Base-by-base conservation (phyloP, 1,284 basidiomycete genomes). In the Schizophyllum commune region DNA sequence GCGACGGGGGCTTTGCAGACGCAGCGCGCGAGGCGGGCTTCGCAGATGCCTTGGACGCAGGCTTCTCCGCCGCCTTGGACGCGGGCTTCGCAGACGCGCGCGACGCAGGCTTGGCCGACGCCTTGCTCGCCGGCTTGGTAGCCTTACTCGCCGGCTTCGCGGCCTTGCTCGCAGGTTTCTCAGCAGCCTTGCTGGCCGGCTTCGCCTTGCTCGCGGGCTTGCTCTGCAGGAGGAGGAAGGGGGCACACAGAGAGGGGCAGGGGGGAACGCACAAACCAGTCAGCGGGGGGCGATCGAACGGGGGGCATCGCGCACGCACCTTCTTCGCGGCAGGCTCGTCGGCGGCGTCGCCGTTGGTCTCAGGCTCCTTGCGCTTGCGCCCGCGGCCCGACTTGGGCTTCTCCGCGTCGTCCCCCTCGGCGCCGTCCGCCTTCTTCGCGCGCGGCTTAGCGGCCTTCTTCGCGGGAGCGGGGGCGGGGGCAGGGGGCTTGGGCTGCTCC, bases 391-490 rank as follows among this genome's bases (percentile, higher is more conserved):
- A 77, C 71, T 86, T 88, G 34, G 83, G 82, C 66, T 87, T 86
- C 58, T 76, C 77, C 5, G 68, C 73, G 6, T 64, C 59, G 0
- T 67, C 62, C 20, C 70, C 69, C 5, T 70, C 64, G 20, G 20
- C 67, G 2, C 4, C 39, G 3, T 51, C 68, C 5, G 67, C 75
- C 69, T 87, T 89, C 76, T 83, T 86, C 32, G 77, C 71, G 64
- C 84, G 78, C 53, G 85, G 83, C 72, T 89, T 89, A 11, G 82
- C 76, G 19, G 78, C 73, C 69, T 85, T 88, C 79, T 86, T 88
- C 52, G 73, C 74, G 20, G 66, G 68, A 47, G 39, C 39, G 39
- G 39, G 39, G 39, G 39, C 39, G 39, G 39, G 39, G 39, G 39
- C 39, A 8, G 74, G 15, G 19, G 19, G 68, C 72, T 85, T 87